Evolutionary conservation across 2,329 filamentous ascomycete species (phyloP), one percentile per base, ranked within the genome.

Genomic region (Cyphellophora attinorum): DNA sequence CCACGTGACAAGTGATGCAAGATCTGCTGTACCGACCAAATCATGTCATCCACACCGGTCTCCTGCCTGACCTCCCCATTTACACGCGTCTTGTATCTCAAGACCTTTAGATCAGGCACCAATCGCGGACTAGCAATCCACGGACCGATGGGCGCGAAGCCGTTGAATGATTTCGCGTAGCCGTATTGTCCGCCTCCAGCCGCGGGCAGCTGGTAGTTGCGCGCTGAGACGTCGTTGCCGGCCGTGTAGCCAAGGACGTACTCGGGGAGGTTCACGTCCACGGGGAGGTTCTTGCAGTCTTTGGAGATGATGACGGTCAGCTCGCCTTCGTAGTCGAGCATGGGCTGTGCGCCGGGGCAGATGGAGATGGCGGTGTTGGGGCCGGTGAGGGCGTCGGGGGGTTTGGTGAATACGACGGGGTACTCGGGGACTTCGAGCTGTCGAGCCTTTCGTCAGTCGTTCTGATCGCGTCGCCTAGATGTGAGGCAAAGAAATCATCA

Each of bases 121-220:
- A 79, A 34, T 2, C 60, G 57, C 0, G 53, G 30, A 4, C 49
- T 41, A 0, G 61, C 52, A 3, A 65, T 45, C 0, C 48, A 44
- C 1, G 57, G 60, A 0, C 61, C 59, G 59, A 39, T 73, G 61
- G 17, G 55, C 51, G 48, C 64, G 65, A 3, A 57, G 4, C 44
- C 46, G 34, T 61, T 58, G 14, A 60, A 54, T 2, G 54, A 56
- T 39, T 64, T 63, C 13, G 50, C 47, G 29, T 52, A 58, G 25
- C 49, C 51, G 52, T 54, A 59, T 41, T 64, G 60, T 5, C 30
- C 30, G 5, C 33, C 37, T 11, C 15, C 12, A 4, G 39, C 51
- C 15, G 50, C 55, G 57, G 51, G 46, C 18, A 53, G 48, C 46
- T 62, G 59, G 42, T 53, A 49, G 17, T 47, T 46, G 6, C 59